Evolutionary conservation across 441 rosid genomes (phyloP).

Genomic region (Croton laevigatus): DNA sequence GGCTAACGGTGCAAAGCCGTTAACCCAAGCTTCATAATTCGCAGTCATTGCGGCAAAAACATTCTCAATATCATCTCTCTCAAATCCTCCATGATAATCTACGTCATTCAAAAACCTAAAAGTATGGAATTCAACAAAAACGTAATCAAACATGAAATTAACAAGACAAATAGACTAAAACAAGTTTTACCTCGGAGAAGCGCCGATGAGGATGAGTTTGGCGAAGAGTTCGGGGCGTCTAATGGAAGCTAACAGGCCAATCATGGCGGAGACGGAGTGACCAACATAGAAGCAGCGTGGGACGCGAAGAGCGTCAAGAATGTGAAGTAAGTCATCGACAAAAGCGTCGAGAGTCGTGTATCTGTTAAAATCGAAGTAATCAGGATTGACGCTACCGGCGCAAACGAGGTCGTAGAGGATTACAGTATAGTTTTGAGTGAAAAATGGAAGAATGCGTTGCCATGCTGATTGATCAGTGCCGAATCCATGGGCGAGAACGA

Average conservation of each 20-base stretch:
- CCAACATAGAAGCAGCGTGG: constrained; percentile 72
- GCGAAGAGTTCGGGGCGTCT: constrained; percentile 78
- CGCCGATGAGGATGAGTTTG: constrained; percentile 73
- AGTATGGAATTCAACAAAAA: neutral
- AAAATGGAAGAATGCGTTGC: constrained; percentile 85
- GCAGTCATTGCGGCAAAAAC: constrained; percentile 73
- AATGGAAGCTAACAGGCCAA: constrained; percentile 78
- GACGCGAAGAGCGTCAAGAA: constrained; percentile 60
- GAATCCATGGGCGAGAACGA: constrained; percentile 85
- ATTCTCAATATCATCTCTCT: constrained; percentile 64
- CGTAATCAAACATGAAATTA: neutral
- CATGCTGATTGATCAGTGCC: constrained; percentile 98
- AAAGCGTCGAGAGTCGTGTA: constrained; percentile 74
- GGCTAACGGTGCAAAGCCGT: constrained; percentile 76
- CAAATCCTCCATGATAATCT: constrained; percentile 86
- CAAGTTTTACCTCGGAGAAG: constrained; percentile 58
- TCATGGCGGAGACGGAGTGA: constrained; percentile 85
- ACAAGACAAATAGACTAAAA: neutral
- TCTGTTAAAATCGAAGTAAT: constrained; percentile 67
- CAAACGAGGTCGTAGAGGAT: constrained; percentile 85
- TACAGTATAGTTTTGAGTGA: constrained; percentile 51
- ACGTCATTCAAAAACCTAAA: constrained; percentile 63
- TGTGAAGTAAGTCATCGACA: constrained; percentile 69
- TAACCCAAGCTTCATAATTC: constrained; percentile 83
- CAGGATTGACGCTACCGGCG: constrained; percentile 90